These are phyloP conservation scores for Asterionellopsis glacialis DNA, from an alignment of 108 stramenopile genomes.

Conservation along the genomic window DNA sequence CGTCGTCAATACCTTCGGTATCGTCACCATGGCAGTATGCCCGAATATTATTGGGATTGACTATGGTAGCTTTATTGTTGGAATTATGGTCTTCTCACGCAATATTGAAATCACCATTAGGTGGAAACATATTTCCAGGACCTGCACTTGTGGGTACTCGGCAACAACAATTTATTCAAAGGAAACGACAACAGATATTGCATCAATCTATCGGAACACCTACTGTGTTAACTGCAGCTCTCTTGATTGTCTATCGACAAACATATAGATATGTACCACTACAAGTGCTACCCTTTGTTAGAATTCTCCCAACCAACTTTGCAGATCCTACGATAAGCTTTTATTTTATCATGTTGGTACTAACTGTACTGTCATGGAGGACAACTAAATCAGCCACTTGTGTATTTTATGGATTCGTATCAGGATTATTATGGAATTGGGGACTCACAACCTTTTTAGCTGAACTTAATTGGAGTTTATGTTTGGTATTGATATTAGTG, in stretches of 20 bases:
- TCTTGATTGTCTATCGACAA: conserved; percentile 31
- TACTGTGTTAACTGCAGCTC: conserved; percentile 29
- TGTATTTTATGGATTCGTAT: conserved; percentile 26
- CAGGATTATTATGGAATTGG: conserved; percentile 38
- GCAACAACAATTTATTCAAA: not conserved
- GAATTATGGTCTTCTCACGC: not conserved
- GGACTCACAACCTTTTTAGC: conserved; percentile 44
- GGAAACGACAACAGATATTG: conserved; percentile 13
- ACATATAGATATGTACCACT: conserved; percentile 32
- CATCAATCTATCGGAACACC: conserved; percentile 39
- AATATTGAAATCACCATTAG: conserved; percentile 12
- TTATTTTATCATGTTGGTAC: conserved; percentile 13
- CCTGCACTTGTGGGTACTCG: not conserved
- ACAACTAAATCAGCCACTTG: conserved; percentile 33
- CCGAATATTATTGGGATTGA: conserved; percentile 11
- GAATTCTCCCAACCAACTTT: conserved; percentile 13
- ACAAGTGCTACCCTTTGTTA: conserved; percentile 28
- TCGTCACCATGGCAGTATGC: conserved; percentile 6
- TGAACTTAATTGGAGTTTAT: conserved; percentile 46
- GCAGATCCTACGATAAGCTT: conserved; percentile 16
- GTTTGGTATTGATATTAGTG: conserved; percentile 8
- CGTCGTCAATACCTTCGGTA: not conserved
- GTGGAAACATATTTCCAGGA: no score
- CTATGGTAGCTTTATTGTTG: conserved; percentile 6
- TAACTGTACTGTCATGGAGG: conserved; percentile 20